Evolutionary conservation across 129 eudicot genomes (phyloP).

Genomic region (Chrysanthemum seticuspe): DNA sequence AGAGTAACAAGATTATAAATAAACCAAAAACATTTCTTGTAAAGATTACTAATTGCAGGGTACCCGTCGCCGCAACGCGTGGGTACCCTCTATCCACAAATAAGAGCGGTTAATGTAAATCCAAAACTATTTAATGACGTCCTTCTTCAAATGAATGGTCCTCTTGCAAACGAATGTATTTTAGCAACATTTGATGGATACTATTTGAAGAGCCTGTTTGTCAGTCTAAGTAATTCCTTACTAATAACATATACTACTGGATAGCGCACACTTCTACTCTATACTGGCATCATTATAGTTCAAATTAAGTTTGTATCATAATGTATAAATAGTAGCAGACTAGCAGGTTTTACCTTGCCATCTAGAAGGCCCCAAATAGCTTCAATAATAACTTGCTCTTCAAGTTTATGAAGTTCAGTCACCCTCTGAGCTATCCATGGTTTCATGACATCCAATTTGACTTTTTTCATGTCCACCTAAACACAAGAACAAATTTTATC

Average conservation of each 20-base stretch:
- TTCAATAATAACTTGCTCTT: slow-evolving; percentile 95
- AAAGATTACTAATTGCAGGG: no score
- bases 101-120: no score
- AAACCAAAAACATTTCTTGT: no score
- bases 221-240: slow-evolving; percentile 7
- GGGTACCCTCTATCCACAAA: no score
- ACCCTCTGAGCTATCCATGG: slow-evolving; percentile 98
- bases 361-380: slow-evolving; percentile 83
- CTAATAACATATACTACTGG: not conserved
- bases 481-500: no score
- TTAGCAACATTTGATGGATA: not conserved
- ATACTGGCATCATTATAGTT: slow-evolving; percentile 14
- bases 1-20: no score
- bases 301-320: not conserved
- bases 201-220: slow-evolving; percentile 5
- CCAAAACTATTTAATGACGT: no score
- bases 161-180: not conserved
- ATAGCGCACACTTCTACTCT: slow-evolving; percentile 1
- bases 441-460: slow-evolving; percentile 61
- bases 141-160: not conserved
- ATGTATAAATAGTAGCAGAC: not conserved
- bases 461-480: no score
- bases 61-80: no score
- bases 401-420: slow-evolving; percentile 91
- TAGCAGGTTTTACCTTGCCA: slow-evolving; percentile 55